Evolutionary conservation across 108 stramenopile genomes (phyloP), one percentile per base, ranked within the genome.

Genomic region (Nitzschia putrida): DNA sequence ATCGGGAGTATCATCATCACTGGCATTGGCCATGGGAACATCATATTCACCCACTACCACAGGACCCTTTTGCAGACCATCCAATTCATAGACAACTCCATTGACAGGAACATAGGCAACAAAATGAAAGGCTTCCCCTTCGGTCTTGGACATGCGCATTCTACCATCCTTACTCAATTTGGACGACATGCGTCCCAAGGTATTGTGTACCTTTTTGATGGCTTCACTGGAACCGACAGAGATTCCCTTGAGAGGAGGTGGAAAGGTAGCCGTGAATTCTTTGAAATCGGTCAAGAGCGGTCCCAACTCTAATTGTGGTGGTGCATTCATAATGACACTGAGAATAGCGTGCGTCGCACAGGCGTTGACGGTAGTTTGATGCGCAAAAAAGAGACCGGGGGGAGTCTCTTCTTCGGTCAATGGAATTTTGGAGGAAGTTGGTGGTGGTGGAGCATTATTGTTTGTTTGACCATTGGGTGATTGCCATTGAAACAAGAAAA

Each of bases 401-500:
- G 91, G 91, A 51, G 73, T 71, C 45, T 89, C 85, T 12, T 79
- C 78, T 57, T 74, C 81, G 7, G 79, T 67, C 60, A 76, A 47
- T 34, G 29, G 29, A 34, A 34, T 34, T 4, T 34, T 34, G 29
- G 29, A 34, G 13, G 56, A 40, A 1, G 29, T 34, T 4, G 29
- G 29, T 34, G 29, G 29, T 34, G 29, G 29, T 49, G 47, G 47
- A 4, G 47, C 43, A 51, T 20, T 57, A 57, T 24, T 43, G 50
- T 13, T 34, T 22, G 53, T 40, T 24, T n/a, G 29, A 16, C 52
- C 80, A 52, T 57, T 39, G 43, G 77, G 82, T 61, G 64, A 38
- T 64, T 77, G 76, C 93, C 93, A 97, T 76, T 95, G 95, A 87
- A 97, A 96, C 25, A 97, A 74, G 72, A 97, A 96, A 39, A 97